A percentile compares a stretch with the other conserved stretches of the same genome.
These are phyloP conservation scores for Debaryomyces prosopidis DNA, from an alignment of 805 yeast species.

Conservation along the genomic window DNA sequence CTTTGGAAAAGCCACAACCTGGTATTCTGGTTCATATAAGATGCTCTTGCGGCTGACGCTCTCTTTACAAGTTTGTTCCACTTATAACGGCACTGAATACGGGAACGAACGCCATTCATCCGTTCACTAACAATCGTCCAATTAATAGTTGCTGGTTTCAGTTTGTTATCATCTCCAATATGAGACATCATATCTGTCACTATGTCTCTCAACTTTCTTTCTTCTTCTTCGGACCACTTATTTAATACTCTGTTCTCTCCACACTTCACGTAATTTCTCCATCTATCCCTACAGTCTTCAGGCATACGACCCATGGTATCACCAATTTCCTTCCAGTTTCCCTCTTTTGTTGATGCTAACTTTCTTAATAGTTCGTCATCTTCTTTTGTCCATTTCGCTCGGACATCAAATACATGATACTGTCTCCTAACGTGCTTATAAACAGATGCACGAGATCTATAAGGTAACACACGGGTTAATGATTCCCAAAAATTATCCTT, in stretches of 20 bases:
- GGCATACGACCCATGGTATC: conserved; percentile 87
- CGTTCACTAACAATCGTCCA: conserved; percentile 91
- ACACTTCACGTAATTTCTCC: conserved; percentile 94
- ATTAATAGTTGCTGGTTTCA: conserved; percentile 53
- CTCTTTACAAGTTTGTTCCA: conserved; percentile 82
- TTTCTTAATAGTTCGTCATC: conserved; percentile 72
- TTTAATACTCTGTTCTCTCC: conserved; percentile 73
- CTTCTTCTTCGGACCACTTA: conserved; percentile 81
- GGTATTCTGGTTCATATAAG: conserved; percentile 33
- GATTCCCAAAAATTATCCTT: conserved; percentile 91
- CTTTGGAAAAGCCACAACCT: conserved; percentile 39
- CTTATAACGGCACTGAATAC: conserved; percentile 94
- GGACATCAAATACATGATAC: conserved; percentile 80
- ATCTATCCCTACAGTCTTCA: conserved; percentile 94
- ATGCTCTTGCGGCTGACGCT: conserved; percentile 39
- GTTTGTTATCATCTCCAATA: conserved; percentile 5
- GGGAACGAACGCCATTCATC: conserved; percentile 84
- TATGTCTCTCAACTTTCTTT: conserved; percentile 48
- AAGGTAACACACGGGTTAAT: conserved; percentile 75
- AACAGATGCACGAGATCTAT: conserved; percentile 83
- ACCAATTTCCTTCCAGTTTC: conserved; percentile 90
- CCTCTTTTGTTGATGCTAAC: conserved; percentile 65
- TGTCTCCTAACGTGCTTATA: conserved; percentile 91
- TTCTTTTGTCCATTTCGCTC: conserved; percentile 88
- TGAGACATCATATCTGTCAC: conserved; percentile 19